phyloP scores from a whole-genome alignment of 768 basidiomycete species.

The Trametes cinnabarina region DNA sequence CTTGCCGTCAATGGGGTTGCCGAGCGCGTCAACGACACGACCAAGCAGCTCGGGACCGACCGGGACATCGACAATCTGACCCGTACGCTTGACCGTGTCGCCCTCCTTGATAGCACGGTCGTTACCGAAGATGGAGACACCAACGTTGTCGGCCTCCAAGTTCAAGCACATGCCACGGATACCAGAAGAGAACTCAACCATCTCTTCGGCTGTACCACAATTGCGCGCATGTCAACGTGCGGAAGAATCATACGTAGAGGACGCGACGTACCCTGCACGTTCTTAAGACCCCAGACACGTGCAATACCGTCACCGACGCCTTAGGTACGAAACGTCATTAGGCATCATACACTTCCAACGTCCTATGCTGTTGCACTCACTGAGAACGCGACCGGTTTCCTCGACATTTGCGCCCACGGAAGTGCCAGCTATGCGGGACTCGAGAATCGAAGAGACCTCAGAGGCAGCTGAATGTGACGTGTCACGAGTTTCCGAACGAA shows the following conservation, averaged over 20 bases:
- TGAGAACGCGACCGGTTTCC: constrained; percentile 98
- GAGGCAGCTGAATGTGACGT: constrained; percentile 74
- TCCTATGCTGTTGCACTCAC: constrained; percentile 46
- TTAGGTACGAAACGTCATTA: constrained; percentile 34
- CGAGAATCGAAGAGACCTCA: constrained; percentile 98
- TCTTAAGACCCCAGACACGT: constrained; percentile 98
- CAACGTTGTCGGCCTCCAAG: constrained; percentile 99
- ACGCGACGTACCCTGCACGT: constrained; percentile 81
- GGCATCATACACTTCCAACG: constrained; percentile 25
- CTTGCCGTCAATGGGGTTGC: constrained; percentile 99
- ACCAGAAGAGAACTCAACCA: constrained; percentile 99
- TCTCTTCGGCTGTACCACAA: constrained; percentile 81
- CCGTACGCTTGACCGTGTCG: constrained; percentile 99
- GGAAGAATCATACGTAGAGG: neutral
- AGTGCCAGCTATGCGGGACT: constrained; percentile 95
- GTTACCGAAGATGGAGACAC: constrained; percentile 99
- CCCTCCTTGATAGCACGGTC: constrained; percentile 99
- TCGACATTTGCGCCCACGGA: constrained; percentile 91
- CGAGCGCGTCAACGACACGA: constrained; percentile 98
- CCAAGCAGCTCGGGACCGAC: constrained; percentile 97
- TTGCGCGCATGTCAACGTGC: constrained; percentile 24
- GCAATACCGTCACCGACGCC: constrained; percentile 99
- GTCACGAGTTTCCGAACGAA: constrained; percentile 29
- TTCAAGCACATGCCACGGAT: constrained; percentile 99
- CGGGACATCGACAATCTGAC: constrained; percentile 99